phyloP scores from a whole-genome alignment of 2,329 filamentous ascomycete genomes.

The Mycosphaerella sp. region DNA sequence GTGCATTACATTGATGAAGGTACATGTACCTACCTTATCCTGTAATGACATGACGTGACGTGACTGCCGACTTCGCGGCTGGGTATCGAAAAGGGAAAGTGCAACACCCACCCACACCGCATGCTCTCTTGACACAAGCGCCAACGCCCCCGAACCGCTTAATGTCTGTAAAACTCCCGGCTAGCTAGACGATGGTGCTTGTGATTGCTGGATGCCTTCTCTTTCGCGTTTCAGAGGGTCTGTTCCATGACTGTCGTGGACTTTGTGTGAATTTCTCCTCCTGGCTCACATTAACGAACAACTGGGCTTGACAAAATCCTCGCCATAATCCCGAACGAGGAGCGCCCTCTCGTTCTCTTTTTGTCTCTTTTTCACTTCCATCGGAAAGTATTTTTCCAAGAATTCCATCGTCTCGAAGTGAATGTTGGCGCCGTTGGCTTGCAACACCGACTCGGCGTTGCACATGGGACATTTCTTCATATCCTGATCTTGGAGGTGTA shows the following conservation, averaged over 20 bases:
- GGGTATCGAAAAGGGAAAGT: background rate
- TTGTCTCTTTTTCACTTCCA: conserved; percentile 57
- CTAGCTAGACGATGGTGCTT: too few relatives aligned
- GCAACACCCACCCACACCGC: background rate
- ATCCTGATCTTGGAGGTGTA: conserved; percentile 66
- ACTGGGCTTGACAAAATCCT: conserved; percentile 31
- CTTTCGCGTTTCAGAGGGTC: too few relatives aligned
- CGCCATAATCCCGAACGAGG: conserved; percentile 46
- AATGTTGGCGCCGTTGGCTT: conserved; percentile 61
- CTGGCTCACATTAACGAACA: conserved; percentile 33
- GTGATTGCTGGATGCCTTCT: too few relatives aligned
- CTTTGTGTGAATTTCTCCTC: too few relatives aligned
- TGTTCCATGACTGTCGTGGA: background rate
- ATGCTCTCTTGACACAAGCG: too few relatives aligned
- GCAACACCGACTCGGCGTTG: conserved; percentile 62
- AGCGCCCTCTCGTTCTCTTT: conserved; percentile 68
- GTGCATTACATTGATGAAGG: too few relatives aligned
- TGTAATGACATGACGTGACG: background rate
- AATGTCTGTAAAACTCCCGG: background rate
- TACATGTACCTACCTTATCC: too few relatives aligned
- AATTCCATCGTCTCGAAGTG: conserved; percentile 64
- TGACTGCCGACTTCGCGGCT: background rate
- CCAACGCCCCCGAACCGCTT: background rate
- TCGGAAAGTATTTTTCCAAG: conserved; percentile 69
- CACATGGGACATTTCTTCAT: conserved; percentile 71